Conservation (phyloP, 148 eudicot genomes). For the Rhododendron simsii region DNA sequence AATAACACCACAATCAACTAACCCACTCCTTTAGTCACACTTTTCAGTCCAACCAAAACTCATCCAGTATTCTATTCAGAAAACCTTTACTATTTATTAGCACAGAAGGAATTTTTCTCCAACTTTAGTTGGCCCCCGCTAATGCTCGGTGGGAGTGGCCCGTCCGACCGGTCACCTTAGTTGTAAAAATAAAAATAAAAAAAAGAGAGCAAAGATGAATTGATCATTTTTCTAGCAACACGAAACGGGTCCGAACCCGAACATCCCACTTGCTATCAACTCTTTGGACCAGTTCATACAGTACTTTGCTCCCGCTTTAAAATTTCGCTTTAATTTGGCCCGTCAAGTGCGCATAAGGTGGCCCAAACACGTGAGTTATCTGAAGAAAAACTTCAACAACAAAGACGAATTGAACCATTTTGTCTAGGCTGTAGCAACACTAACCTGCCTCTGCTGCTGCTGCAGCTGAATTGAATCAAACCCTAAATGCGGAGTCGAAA, state of each 20-base stretch:
- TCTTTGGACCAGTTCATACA: no score
- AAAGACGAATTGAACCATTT: background rate
- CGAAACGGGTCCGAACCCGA: no score
- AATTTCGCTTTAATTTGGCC: no score
- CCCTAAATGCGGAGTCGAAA: constrained; percentile 54
- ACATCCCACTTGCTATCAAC: no score
- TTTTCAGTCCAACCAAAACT: constrained; percentile 10
- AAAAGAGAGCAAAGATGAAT: background rate
- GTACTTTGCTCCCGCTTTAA: no score
- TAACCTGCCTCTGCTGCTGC: constrained; percentile 52
- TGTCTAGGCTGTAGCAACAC: constrained; percentile 12
- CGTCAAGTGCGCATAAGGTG: no score
- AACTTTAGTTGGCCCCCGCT: background rate
- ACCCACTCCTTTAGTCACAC: background rate
- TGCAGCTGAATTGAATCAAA: constrained; percentile 64
- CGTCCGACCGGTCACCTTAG: no score
- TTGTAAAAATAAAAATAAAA: no score
- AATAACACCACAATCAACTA: background rate
- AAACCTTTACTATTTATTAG: background rate
- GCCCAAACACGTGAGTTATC: no score
- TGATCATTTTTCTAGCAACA: background rate
- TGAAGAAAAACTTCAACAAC: no score
- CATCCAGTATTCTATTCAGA: background rate
- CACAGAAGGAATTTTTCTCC: background rate
- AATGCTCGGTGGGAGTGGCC: no score